phyloP scores from a whole-genome alignment of 2,329 filamentous ascomycete species.

The Colletotrichum neosansevieriae region DNA sequence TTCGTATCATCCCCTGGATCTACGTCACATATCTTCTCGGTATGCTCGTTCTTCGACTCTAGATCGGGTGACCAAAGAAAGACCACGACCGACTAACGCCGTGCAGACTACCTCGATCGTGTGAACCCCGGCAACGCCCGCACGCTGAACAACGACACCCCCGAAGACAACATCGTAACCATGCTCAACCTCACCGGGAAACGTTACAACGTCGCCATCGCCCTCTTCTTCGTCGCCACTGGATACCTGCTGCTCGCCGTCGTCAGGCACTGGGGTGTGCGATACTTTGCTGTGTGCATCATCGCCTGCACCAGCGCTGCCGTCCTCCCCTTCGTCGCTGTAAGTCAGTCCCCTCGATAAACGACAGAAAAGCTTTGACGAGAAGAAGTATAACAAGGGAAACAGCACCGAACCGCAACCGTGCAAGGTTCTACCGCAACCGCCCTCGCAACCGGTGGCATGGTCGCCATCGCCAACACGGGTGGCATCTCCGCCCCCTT shows the following conservation, averaged over 20 bases:
- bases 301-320: conserved; percentile 51
- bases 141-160: conserved; percentile 50
- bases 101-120: conserved; percentile 46
- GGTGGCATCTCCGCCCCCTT: conserved; percentile 51
- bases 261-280: conserved; percentile 46
- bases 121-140: conserved; percentile 51
- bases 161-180: conserved; percentile 49
- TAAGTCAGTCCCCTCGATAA: conserved; percentile 41
- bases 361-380: background rate
- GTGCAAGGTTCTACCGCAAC: conserved; percentile 49
- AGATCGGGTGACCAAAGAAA: background rate
- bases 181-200: conserved; percentile 49
- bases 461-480: conserved; percentile 51
- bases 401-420: conserved; percentile 49
- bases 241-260: conserved; percentile 49
- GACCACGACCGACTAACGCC: conserved; percentile 14
- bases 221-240: conserved; percentile 47
- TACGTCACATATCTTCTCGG: conserved; percentile 48
- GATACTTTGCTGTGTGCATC: conserved; percentile 49
- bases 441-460: conserved; percentile 50
- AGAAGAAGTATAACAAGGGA: background rate
- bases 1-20: conserved; percentile 50
- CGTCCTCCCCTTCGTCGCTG: conserved; percentile 49
- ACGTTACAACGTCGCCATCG: conserved; percentile 49
- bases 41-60: conserved; percentile 25